These are phyloP conservation scores for Penicillium sp. DNA, from an alignment of 2,329 filamentous ascomycete species.

Conservation along the genomic window DNA sequence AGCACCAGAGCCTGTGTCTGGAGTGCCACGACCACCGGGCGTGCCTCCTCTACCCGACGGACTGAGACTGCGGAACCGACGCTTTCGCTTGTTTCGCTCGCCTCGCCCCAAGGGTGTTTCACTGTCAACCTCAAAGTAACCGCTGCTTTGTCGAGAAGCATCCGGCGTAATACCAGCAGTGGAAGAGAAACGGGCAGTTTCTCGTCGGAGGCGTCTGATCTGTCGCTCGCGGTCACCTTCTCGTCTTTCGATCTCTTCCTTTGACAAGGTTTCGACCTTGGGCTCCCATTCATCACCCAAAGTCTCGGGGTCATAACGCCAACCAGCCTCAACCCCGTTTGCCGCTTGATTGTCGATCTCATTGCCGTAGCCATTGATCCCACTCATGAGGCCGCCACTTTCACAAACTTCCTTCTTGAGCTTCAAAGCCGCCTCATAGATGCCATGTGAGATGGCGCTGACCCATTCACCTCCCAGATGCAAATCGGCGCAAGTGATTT, in stretches of 20 bases:
- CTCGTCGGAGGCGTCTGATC: constrained; percentile 76
- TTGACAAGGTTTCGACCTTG: constrained; percentile 73
- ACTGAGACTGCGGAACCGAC: constrained; percentile 81
- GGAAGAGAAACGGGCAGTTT: constrained; percentile 88
- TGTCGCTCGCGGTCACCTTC: constrained; percentile 92
- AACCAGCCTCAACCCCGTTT: constrained; percentile 77
- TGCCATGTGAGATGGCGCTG: constrained; percentile 87
- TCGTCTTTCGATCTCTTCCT: constrained; percentile 95
- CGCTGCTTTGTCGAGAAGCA: constrained; percentile 55
- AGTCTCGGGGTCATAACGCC: constrained; percentile 91
- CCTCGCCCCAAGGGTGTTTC: constrained; percentile 87
- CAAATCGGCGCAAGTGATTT: constrained; percentile 86
- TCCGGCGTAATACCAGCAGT: constrained; percentile 75
- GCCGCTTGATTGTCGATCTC: constrained; percentile 88
- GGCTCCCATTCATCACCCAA: constrained; percentile 81
- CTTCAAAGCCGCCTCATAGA: constrained; percentile 88
- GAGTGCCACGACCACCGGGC: constrained; percentile 70
- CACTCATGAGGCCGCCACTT: constrained; percentile 76
- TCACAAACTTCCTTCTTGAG: constrained; percentile 97
- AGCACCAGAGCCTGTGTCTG: constrained; percentile 59
- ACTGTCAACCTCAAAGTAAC: constrained; percentile 55
- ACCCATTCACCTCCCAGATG: constrained; percentile 90
- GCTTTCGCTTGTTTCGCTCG: constrained; percentile 92
- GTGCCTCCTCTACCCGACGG: constrained; percentile 67
- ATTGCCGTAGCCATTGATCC: constrained; percentile 60